Conservation (phyloP, 2,329 filamentous ascomycete species). For the Botrytis sinoallii region DNA sequence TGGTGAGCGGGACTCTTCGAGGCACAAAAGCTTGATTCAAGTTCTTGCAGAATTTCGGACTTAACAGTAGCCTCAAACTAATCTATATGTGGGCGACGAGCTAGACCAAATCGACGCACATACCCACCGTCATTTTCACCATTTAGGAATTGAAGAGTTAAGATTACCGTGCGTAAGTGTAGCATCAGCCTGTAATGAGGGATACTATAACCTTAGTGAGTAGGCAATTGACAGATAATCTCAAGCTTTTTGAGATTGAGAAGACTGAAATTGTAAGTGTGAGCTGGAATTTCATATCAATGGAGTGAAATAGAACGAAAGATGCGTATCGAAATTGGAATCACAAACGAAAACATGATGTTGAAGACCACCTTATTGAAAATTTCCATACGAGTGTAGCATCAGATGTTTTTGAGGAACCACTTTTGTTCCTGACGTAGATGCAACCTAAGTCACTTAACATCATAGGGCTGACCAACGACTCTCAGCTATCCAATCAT, state of each 20-base stretch:
- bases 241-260: background rate
- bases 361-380: background rate
- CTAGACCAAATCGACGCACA: background rate
- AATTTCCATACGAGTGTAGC: background rate
- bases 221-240: background rate
- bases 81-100: background rate
- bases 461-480: slow-evolving; percentile 8
- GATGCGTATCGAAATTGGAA: background rate
- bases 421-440: background rate
- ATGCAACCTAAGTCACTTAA: background rate
- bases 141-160: background rate
- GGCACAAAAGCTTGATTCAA: background rate
- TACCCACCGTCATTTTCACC: background rate
- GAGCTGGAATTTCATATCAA: background rate
- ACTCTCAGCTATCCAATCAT: slow-evolving; percentile 7
- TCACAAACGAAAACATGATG: background rate
- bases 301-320: background rate
- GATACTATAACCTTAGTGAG: background rate
- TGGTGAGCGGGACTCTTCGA: background rate
- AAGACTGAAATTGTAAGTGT: background rate
- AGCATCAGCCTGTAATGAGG: too few species aligned
- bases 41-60: background rate
- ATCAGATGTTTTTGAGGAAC: background rate
- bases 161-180: too few species aligned
- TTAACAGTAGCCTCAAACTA: background rate